phyloP scores from a whole-genome alignment of 2,329 filamentous ascomycete genomes.

The Blastomyces emzantsi region DNA sequence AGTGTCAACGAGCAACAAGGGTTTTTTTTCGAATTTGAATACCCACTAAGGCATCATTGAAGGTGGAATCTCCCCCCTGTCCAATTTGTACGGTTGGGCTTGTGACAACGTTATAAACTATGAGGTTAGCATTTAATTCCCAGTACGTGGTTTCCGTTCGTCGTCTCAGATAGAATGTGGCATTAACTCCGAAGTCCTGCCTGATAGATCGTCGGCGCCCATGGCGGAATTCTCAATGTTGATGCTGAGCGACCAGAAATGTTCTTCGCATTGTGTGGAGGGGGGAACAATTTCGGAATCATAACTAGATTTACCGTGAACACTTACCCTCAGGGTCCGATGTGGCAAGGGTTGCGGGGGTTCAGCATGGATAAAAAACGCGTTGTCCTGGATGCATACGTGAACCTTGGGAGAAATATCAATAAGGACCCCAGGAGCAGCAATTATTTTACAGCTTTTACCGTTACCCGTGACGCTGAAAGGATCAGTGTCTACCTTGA shows the following conservation, averaged over 20 bases:
- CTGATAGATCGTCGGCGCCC: constrained; percentile 33
- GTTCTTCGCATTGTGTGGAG: constrained; percentile 43
- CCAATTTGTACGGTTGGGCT: constrained; percentile 26
- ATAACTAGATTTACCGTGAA: constrained; percentile 35
- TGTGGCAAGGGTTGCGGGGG: constrained; percentile 33
- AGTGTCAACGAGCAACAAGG: not conserved
- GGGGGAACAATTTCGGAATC: constrained; percentile 35
- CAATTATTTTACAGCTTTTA: constrained; percentile 21
- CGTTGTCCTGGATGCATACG: constrained; percentile 27
- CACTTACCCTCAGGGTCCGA: constrained; percentile 29
- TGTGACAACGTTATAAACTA: constrained; percentile 30
- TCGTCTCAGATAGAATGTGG: not conserved
- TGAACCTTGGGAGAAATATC: constrained; percentile 24
- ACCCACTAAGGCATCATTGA: constrained; percentile 5
- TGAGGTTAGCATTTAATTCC: constrained; percentile 19
- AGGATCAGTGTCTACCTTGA: constrained; percentile 23
- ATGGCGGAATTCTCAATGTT: constrained; percentile 31
- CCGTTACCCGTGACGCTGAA: constrained; percentile 23
- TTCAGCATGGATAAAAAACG: constrained; percentile 25
- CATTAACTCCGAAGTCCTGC: constrained; percentile 7
- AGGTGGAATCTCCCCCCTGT: constrained; percentile 29
- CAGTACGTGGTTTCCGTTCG: not conserved
- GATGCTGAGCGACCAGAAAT: constrained; percentile 38
- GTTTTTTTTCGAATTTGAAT: not conserved
- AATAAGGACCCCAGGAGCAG: constrained; percentile 28